These are phyloP conservation scores for Cladosporium sp. DNA, from an alignment of 2,329 filamentous ascomycete genomes.

Conservation along the genomic window DNA sequence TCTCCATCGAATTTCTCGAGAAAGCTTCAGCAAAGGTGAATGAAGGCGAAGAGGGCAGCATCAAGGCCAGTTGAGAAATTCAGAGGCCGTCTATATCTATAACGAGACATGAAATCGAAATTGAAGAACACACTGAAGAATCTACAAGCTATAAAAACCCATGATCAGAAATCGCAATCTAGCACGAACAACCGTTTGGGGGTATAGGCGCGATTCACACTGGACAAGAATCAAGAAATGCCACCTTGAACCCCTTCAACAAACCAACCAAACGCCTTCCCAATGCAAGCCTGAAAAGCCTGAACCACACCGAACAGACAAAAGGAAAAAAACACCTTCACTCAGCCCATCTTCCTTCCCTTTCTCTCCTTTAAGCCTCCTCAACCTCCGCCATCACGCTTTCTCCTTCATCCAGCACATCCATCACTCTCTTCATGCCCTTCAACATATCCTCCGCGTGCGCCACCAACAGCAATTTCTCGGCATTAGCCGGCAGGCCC, in stretches of 20 bases:
- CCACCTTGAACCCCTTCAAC: neutral
- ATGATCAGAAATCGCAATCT: neutral
- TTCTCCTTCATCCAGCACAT: slow-evolving; percentile 89
- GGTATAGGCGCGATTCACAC: slow-evolving; percentile 5
- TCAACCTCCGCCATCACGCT: slow-evolving; percentile 57
- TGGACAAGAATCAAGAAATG: neutral
- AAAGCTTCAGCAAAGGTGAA: no score
- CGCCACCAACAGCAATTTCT: slow-evolving; percentile 87
- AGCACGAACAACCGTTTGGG: slow-evolving; percentile 1
- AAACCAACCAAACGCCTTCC: neutral
- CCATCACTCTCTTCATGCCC: slow-evolving; percentile 77
- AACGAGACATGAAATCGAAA: no score
- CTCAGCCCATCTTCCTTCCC: neutral
- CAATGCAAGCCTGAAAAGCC: neutral
- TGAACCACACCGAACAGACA: neutral
- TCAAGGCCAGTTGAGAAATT: no score
- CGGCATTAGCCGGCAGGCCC: slow-evolving; percentile 87
- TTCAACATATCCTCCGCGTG: slow-evolving; percentile 78
- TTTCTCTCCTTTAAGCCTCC: slow-evolving; percentile 9
- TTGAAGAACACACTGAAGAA: no score
- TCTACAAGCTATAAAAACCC: no score
- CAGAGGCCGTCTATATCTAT: no score
- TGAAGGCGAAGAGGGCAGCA: no score
- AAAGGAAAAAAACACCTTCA: neutral
- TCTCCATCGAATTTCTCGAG: no score